Evolutionary conservation across 1,284 basidiomycete genomes (phyloP).

Genomic region (Cystobasidiaceae sp.): DNA sequence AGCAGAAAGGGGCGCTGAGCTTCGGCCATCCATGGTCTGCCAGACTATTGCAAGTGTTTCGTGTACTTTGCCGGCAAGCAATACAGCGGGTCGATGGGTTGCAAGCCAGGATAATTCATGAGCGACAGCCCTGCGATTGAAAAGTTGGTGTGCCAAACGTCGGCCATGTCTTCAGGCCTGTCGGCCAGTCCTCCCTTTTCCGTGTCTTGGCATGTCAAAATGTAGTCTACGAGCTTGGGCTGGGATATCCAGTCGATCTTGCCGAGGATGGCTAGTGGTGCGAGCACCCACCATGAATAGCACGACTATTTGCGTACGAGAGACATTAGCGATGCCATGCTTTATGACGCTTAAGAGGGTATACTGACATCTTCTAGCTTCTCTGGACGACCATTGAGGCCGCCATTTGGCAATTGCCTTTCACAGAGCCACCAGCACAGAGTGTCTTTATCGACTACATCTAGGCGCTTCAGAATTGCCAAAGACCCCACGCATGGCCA

Average conservation of each 20-base stretch:
- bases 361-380: constrained; percentile 93
- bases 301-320: too few relatives aligned
- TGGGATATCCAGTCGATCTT: constrained; percentile 85
- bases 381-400: constrained; percentile 90
- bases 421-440: constrained; percentile 90
- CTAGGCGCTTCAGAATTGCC: constrained; percentile 75
- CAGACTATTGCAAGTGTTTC: constrained; percentile 49
- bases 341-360: background rate
- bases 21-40: background rate
- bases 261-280: constrained; percentile 75
- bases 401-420: constrained; percentile 85
- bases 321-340: background rate
- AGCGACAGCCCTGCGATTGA: constrained; percentile 86
- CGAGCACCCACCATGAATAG: constrained; percentile 96
- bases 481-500: constrained; percentile 84
- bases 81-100: constrained; percentile 86
- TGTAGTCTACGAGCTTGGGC: constrained; percentile 72
- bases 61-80: constrained; percentile 85
- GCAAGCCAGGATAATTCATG: constrained; percentile 76
- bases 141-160: constrained; percentile 94
- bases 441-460: constrained; percentile 65
- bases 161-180: constrained; percentile 83
- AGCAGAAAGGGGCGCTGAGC: too few relatives aligned
- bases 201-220: constrained; percentile 83
- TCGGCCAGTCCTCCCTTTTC: constrained; percentile 93